These are phyloP conservation scores for Candida nemodendra DNA, from an alignment of 805 yeast genomes.

Conservation along the genomic window DNA sequence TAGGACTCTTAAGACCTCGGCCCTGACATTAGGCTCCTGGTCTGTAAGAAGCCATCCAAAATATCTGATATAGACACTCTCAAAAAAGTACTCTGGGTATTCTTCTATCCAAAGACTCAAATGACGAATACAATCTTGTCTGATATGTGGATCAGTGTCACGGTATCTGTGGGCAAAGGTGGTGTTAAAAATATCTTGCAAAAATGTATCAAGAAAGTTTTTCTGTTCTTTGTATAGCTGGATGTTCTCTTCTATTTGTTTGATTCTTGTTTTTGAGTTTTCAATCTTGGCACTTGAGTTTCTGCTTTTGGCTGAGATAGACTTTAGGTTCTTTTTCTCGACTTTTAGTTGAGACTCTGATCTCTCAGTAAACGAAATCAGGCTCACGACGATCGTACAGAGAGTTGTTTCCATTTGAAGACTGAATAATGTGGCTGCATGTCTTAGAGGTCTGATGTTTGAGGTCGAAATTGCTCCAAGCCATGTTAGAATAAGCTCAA, in stretches of 20 bases:
- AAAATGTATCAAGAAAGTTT: slow-evolving; percentile 50
- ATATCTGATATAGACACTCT: slow-evolving; percentile 67
- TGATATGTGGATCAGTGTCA: slow-evolving; percentile 70
- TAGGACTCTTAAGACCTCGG: slow-evolving; percentile 60
- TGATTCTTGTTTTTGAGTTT: slow-evolving; percentile 40
- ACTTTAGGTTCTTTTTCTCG: slow-evolving; percentile 24
- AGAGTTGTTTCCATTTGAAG: slow-evolving; percentile 60
- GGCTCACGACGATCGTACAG: slow-evolving; percentile 45
- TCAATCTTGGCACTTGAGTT: slow-evolving; percentile 32
- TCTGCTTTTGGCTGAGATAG: slow-evolving; percentile 31
- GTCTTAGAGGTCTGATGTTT: slow-evolving; percentile 67
- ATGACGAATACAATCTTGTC: slow-evolving; percentile 64
- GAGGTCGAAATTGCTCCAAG: slow-evolving; percentile 69
- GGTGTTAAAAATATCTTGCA: slow-evolving; percentile 64
- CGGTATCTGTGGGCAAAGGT: slow-evolving; percentile 76
- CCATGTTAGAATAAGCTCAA: slow-evolving; percentile 70
- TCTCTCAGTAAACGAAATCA: slow-evolving; percentile 39
- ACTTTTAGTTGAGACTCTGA: slow-evolving; percentile 42
- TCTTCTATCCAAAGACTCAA: slow-evolving; percentile 71
- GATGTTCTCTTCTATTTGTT: slow-evolving; percentile 44
- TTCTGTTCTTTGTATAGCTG: slow-evolving; percentile 46
- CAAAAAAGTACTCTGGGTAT: slow-evolving; percentile 70
- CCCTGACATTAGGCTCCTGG: slow-evolving; percentile 54
- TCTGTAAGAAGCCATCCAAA: slow-evolving; percentile 88
- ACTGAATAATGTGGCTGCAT: slow-evolving; percentile 58